Evolutionary conservation across 1,284 basidiomycete genomes (phyloP).

Genomic region (Trametes sp.): DNA sequence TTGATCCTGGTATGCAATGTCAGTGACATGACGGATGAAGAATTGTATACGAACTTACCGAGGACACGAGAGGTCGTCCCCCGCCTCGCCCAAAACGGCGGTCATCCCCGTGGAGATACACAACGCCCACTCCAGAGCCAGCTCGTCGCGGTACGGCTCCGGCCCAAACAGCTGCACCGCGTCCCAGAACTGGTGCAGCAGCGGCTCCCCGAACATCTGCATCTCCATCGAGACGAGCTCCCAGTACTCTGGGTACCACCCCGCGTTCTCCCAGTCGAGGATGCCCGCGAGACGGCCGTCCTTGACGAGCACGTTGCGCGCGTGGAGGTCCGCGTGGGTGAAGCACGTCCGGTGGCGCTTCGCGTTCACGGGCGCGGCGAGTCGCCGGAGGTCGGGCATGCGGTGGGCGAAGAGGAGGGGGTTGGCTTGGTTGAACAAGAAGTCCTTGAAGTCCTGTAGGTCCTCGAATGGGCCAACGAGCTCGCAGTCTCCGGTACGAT

Average conservation of each 20-base stretch:
- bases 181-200: slow-evolving; percentile 18
- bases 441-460: slow-evolving; percentile 13
- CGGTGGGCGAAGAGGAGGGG: slow-evolving; percentile 1
- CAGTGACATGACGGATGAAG: neutral
- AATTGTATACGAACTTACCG: neutral
- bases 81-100: neutral
- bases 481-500: neutral
- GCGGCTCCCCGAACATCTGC: slow-evolving; percentile 1
- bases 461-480: slow-evolving; percentile 12
- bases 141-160: slow-evolving; percentile 9
- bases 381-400: slow-evolving; percentile 5
- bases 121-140: slow-evolving; percentile 9
- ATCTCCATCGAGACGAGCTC: slow-evolving; percentile 23
- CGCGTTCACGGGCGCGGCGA: slow-evolving; percentile 12
- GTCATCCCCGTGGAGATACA: slow-evolving; percentile 4
- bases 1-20: neutral
- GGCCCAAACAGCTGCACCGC: slow-evolving; percentile 8
- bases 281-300: slow-evolving; percentile 28
- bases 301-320: slow-evolving; percentile 29
- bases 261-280: slow-evolving; percentile 35
- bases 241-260: slow-evolving; percentile 38
- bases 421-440: slow-evolving; percentile 3
- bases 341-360: slow-evolving; percentile 15
- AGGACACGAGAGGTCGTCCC: slow-evolving; percentile 6
- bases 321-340: slow-evolving; percentile 22